Conservation (phyloP, 208 protist species). For the Trypanosoma scelopori region DNA sequence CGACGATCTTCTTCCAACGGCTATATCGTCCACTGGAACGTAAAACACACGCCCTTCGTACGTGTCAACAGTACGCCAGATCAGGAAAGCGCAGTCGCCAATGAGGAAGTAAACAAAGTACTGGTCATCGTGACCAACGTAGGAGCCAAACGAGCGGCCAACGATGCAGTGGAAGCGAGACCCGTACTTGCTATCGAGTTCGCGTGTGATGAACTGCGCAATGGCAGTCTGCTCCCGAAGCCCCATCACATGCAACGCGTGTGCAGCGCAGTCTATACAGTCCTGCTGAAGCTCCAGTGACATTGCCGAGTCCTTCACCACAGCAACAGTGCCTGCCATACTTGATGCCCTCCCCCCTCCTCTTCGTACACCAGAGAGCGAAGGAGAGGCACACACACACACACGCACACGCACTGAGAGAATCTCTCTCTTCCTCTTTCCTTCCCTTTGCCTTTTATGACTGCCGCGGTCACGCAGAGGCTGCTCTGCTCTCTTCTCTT, state of each 20-base stretch:
- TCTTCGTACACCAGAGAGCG: neutral
- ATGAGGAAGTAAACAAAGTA: slow-evolving; percentile 99
- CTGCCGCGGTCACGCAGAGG: too few species aligned
- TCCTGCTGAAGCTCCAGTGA: slow-evolving; percentile 81
- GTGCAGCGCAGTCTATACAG: slow-evolving; percentile 81
- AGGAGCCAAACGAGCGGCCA: slow-evolving; percentile 99
- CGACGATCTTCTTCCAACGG: slow-evolving; percentile 3
- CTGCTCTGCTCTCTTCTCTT: neutral
- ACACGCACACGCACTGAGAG: too few species aligned
- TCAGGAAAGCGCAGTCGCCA: slow-evolving; percentile 95
- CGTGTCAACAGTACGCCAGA: slow-evolving; percentile 91
- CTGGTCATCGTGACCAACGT: slow-evolving; percentile 98
- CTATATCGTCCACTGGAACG: slow-evolving; percentile 24
- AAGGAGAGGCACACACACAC: neutral
- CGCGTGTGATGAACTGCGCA: slow-evolving; percentile 99
- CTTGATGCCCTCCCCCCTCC: neutral
- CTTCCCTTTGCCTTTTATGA: too few species aligned
- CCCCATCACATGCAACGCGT: slow-evolving; percentile 57
- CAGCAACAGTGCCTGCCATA: slow-evolving; percentile 65
- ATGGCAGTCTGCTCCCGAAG: slow-evolving; percentile 97
- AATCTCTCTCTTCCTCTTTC: too few species aligned
- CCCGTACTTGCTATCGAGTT: slow-evolving; percentile 98
- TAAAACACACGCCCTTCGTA: slow-evolving; percentile 43
- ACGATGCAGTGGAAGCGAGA: slow-evolving; percentile 99
- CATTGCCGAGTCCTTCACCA: slow-evolving; percentile 84